Conservation (phyloP, 2,329 filamentous ascomycete genomes). For the Fusarium caatingaense region DNA sequence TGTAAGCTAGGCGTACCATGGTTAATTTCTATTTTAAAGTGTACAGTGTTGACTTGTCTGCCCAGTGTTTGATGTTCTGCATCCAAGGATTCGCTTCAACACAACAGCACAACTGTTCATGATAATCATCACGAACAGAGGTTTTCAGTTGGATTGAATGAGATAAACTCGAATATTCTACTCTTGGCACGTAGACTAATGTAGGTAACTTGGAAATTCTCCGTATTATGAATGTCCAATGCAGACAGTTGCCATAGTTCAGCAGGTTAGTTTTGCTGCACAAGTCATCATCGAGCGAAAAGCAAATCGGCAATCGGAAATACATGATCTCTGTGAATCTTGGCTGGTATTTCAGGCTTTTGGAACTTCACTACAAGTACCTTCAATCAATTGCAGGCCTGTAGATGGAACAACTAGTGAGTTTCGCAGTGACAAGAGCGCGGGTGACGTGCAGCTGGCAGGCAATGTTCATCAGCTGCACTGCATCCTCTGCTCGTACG, state of each 20-base stretch:
- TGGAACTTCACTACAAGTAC: background rate
- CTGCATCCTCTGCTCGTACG: background rate
- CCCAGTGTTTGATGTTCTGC: background rate
- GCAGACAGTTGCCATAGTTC: background rate
- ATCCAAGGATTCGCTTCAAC: background rate
- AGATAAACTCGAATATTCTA: rapidly evolving
- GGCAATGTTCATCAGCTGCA: conserved; percentile 12
- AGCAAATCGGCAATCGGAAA: background rate
- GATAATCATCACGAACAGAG: background rate
- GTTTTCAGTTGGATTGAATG: background rate
- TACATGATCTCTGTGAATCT: background rate
- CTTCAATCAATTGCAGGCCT: background rate
- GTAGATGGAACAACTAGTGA: background rate
- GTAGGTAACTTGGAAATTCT: background rate
- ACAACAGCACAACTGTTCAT: background rate
- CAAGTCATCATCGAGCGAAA: background rate
- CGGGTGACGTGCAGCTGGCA: conserved; percentile 19
- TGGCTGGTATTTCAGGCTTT: background rate
- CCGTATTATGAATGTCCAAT: background rate
- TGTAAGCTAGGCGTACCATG: background rate
- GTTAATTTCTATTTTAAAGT: background rate
- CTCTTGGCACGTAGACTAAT: background rate
- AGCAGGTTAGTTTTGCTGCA: background rate
- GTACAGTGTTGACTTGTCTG: background rate
- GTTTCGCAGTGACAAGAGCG: background rate